A percentile compares a stretch with the other conserved stretches of the same genome.
Conservation (phyloP, 176 grass and related monocot genomes). For the Elymus sibiricus region DNA sequence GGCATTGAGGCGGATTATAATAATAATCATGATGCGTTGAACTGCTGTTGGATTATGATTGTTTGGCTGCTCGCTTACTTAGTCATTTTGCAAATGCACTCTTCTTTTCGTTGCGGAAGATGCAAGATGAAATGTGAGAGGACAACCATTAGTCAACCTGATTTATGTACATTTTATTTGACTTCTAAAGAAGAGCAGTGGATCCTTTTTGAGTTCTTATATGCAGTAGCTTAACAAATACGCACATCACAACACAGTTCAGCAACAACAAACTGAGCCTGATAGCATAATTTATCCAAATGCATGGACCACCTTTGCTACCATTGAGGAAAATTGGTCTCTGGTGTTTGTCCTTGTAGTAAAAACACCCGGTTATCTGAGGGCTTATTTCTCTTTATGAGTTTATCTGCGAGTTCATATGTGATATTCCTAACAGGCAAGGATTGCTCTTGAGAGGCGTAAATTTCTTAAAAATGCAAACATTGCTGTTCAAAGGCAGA, state of each 20-base stretch:
- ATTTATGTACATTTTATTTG: slow-evolving; percentile 10
- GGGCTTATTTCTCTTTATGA: neutral
- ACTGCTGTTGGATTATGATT: neutral
- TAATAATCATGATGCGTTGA: neutral
- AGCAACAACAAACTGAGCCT: neutral
- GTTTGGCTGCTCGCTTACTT: neutral
- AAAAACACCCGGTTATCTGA: neutral
- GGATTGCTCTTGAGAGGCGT: slow-evolving; percentile 95
- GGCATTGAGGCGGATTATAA: neutral
- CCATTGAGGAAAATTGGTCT: neutral
- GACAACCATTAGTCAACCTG: neutral
- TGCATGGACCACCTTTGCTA: neutral
- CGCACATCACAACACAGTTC: neutral
- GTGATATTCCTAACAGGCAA: slow-evolving; percentile 59
- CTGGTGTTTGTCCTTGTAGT: neutral
- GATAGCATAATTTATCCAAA: neutral
- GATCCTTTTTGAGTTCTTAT: neutral
- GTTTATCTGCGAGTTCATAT: slow-evolving; percentile 1
- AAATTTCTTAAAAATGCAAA: slow-evolving; percentile 97
- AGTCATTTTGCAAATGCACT: neutral
- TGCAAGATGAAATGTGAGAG: slow-evolving; percentile 1
- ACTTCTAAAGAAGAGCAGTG: neutral
- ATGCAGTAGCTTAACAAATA: neutral
- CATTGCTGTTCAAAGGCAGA: slow-evolving; percentile 86
- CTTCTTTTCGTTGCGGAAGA: neutral